phyloP scores from a whole-genome alignment of 129 eudicot species.

The Lactuca saligna region DNA sequence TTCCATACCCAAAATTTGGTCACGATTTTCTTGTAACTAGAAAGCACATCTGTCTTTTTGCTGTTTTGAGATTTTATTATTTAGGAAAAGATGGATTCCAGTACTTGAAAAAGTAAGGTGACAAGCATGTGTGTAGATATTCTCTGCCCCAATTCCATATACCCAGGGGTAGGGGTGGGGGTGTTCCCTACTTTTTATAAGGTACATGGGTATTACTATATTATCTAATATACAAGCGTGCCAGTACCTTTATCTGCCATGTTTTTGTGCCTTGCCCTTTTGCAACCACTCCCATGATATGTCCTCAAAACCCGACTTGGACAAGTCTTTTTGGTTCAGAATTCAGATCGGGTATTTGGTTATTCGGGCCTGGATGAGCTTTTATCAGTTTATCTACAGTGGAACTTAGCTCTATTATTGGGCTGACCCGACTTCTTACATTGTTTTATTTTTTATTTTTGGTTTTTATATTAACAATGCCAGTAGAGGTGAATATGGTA shows the following conservation, averaged over 20 bases:
- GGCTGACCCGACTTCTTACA: too few relatives aligned
- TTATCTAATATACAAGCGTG: background rate
- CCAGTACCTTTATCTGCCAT: slow-evolving; percentile 18
- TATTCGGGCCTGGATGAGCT: too few relatives aligned
- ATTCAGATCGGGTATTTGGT: background rate
- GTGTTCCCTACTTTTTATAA: slow-evolving; percentile 10
- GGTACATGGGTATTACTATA: slow-evolving; percentile 17
- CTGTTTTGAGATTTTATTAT: slow-evolving; percentile 7
- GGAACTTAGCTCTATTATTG: too few relatives aligned
- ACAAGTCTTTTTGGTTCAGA: background rate
- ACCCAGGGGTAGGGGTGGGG: background rate
- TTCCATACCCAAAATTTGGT: background rate
- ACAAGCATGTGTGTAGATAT: slow-evolving; percentile 25
- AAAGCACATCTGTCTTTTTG: slow-evolving; percentile 5
- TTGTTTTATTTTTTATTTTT: too few relatives aligned
- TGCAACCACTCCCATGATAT: background rate
- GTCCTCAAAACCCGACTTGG: background rate
- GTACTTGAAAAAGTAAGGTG: slow-evolving; percentile 15
- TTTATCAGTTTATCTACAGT: too few relatives aligned
- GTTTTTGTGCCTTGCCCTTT: slow-evolving; percentile 8
- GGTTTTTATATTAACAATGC: too few relatives aligned
- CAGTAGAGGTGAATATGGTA: too few relatives aligned
- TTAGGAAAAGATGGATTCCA: slow-evolving; percentile 11
- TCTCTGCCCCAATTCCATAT: slow-evolving; percentile 20
- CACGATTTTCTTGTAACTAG: slow-evolving; percentile 6